A percentile compares a stretch with the other conserved stretches of the same genome.
Evolutionary conservation across 805 yeast genomes (phyloP).

Genomic region (Sugiyamaella qingdaonensis): DNA sequence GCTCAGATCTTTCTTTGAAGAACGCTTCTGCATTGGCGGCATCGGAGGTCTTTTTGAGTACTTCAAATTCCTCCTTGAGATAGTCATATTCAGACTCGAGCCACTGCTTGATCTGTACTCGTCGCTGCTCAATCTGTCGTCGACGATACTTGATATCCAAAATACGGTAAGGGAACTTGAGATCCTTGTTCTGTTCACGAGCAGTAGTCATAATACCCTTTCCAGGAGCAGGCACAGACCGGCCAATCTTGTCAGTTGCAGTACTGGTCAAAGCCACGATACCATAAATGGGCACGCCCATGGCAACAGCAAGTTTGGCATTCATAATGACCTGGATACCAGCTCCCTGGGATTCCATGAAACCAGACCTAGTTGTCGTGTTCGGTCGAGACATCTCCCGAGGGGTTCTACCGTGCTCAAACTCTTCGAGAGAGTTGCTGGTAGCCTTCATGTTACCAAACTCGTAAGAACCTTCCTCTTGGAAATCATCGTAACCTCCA

Average conservation of each 20-base stretch:
- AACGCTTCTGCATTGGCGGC: slow-evolving; percentile 48
- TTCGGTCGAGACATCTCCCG: slow-evolving; percentile 98
- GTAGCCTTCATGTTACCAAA: slow-evolving; percentile 99
- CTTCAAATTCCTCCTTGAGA: slow-evolving; percentile 66
- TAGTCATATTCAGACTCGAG: slow-evolving; percentile 71
- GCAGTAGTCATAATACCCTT: slow-evolving; percentile 99
- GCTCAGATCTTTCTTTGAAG: slow-evolving; percentile 80
- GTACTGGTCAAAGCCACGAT: slow-evolving; percentile 91
- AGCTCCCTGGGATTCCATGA: slow-evolving; percentile 99
- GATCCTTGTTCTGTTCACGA: slow-evolving; percentile 79
- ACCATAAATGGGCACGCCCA: slow-evolving; percentile 99
- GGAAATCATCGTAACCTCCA: slow-evolving; percentile 99
- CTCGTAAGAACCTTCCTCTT: slow-evolving; percentile 97
- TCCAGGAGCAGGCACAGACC: slow-evolving; percentile 99
- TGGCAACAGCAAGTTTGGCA: slow-evolving; percentile 86
- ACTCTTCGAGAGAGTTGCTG: slow-evolving; percentile 80
- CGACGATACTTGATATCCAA: slow-evolving; percentile 89
- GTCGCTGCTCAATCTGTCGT: slow-evolving; percentile 81
- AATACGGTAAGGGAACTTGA: slow-evolving; percentile 74
- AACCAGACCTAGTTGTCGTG: slow-evolving; percentile 92
- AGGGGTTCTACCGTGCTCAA: slow-evolving; percentile 95
- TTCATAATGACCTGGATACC: slow-evolving; percentile 97
- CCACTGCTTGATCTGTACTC: slow-evolving; percentile 76
- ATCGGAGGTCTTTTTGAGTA: slow-evolving; percentile 40
- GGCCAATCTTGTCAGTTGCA: slow-evolving; percentile 97